Evolutionary conservation across 352 stramenopile species (phyloP), one percentile per base, ranked within the genome.

Genomic region (Aphanomyces euteiches): DNA sequence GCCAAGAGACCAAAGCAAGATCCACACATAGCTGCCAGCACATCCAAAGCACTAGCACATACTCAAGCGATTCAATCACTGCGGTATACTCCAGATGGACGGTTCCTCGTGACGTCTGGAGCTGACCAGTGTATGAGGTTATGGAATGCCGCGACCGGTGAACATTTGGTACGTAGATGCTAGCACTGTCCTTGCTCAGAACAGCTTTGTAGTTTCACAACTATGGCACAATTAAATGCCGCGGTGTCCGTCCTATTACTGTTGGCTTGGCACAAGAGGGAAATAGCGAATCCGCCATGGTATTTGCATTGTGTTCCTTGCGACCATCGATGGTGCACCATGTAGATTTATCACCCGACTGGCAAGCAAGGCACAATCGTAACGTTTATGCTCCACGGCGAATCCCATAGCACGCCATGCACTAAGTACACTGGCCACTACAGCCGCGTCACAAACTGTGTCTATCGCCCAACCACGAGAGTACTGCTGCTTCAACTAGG

Each of bases 261-360:
- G 83, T 90, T 73, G 82, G 79, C 4, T 65, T 90, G 15, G 76
- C 83, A 1, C 83, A 90, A 72, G 83, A 90, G 73, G 79, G 67
- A 17, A 74, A 75, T 15, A 82, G 79, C 13, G 67, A 58, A 3
- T 69, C 81, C 7, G 81, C 76, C 45, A 85, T 83, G 58, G 38
- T 88, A 70, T 1, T n/a, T 57, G 34, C 41, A 8, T 7, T 59
- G 19, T 13, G 10, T 8, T 7, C n/a, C 5, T 34, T 6, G 6
- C 5, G 28, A 19, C 6, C 13, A 63, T 7, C 12, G 12, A 39
- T 21, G 36, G 8, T 15, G 36, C 37, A 19, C 28, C 40, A 19
- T 4, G 36, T 61, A 70, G 34, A 73, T 90, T 50, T 90, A 88
- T 71, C 73, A 88, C 59, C 83, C 85, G 0, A 89, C 87, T 37